A percentile compares a stretch with the other conserved stretches of the same genome.
Evolutionary conservation across 805 yeast genomes (phyloP).

Genomic region (Cyberlindnera xylosilytica): DNA sequence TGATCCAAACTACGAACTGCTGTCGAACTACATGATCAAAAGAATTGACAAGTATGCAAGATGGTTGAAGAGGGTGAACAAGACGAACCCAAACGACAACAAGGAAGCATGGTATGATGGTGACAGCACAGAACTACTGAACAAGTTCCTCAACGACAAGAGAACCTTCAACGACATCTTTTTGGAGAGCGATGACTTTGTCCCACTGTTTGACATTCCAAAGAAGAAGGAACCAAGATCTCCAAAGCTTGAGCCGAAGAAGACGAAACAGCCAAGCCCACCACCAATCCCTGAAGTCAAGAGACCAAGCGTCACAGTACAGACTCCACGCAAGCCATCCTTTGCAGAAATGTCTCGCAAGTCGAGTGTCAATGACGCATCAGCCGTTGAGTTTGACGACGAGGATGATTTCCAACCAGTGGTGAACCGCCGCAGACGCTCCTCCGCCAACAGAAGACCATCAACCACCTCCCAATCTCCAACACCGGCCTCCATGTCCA

Average conservation of each 20-base stretch:
- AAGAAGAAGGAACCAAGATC: constrained; percentile 18
- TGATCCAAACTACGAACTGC: constrained; percentile 23
- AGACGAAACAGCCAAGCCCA: constrained; percentile 7
- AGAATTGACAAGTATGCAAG: constrained; percentile 33
- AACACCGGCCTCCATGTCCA: not conserved
- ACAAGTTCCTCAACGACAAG: constrained; percentile 34
- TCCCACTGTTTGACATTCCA: constrained; percentile 34
- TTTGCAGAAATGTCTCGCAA: constrained; percentile 5
- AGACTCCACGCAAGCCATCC: constrained; percentile 4
- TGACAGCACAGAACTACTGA: constrained; percentile 28
- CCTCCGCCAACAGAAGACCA: constrained; percentile 27
- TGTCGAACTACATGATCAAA: constrained; percentile 17
- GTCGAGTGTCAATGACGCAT: constrained; percentile 16
- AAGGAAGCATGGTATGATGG: constrained; percentile 30
- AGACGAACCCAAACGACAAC: constrained; percentile 11
- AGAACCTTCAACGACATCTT: constrained; percentile 39
- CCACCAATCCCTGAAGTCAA: constrained; percentile 5
- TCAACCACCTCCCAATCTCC: constrained; percentile 4
- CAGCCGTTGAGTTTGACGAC: constrained; percentile 29
- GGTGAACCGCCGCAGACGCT: constrained; percentile 29
- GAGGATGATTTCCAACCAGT: constrained; percentile 34
- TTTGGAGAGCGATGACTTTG: constrained; percentile 34
- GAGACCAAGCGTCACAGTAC: constrained; percentile 7
- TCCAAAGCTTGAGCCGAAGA: constrained; percentile 18
- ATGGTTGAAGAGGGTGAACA: constrained; percentile 32